Evolutionary conservation across 345 rosid species (phyloP), one percentile per base, ranked within the genome.

Genomic region (Anastatica hierochuntica): DNA sequence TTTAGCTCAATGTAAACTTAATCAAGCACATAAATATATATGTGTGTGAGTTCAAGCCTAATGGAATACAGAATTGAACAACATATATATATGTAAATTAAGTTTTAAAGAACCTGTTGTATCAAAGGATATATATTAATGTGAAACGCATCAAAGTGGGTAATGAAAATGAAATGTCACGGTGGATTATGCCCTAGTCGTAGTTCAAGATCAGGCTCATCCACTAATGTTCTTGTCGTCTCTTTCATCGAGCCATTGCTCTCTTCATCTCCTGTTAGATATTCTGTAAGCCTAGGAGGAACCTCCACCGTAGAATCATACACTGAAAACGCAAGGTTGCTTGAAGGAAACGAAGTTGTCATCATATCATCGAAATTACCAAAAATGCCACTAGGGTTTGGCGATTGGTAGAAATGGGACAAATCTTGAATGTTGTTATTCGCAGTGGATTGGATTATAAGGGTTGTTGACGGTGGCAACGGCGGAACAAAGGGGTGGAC

Each of bases 181-280:
- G 60, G 71, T 67, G 72, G 56, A 35, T 59, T 54, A 59, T 63
- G 82, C 73, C 95, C 86, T 60, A 88, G 70, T 66, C 96, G 83
- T 56, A 88, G 95, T 74, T 85, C 97, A 52, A 89, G 79, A 83
- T 89, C 97, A 69, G 79, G 58, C 64, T 83, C 95, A 71, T 83
- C 90, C 46, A 46, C 56, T 13, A 60, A 71, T 16, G 69, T 23
- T 30, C 73, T 76, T 58, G 53, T 67, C 33, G 44, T 56, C 67
- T 58, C 64, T 49, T 65, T 57, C 46, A 57, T 19, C 26, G 39
- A 56, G 26, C 40, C 53, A 49, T 17, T 42, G 52, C 63, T 64
- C 24, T 56, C 58, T 35, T 43, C 66, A 63, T 67, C 55, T 35
- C 56, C 56, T 37, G 21, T 52, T 5, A 63, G 42, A 63, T 54